Evolutionary conservation across 495 filamentous ascomycete genomes (phyloP).

Genomic region (Aspergillus sclerotioniger): DNA sequence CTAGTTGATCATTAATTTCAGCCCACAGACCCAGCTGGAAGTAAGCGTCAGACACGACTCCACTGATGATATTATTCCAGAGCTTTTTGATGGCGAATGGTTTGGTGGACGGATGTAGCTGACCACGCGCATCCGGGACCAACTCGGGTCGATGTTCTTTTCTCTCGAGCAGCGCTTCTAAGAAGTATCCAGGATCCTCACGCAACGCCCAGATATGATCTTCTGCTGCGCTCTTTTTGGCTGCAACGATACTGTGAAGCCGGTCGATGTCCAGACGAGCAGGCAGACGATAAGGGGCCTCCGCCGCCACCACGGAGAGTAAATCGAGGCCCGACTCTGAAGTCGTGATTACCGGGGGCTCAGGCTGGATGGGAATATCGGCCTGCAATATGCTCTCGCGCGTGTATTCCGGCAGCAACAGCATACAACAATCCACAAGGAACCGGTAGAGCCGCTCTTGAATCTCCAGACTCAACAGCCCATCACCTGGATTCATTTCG

Average conservation of each 20-base stretch:
- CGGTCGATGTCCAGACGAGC: slow-evolving; percentile 36
- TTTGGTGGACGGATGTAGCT: no score
- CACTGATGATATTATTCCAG: slow-evolving; percentile 32
- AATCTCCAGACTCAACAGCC: slow-evolving; percentile 43
- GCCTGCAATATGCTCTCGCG: not conserved
- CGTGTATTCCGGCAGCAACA: slow-evolving; percentile 40
- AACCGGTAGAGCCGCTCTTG: slow-evolving; percentile 46
- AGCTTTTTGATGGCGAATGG: no score
- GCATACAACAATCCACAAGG: slow-evolving; percentile 34
- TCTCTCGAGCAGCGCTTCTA: slow-evolving; percentile 25
- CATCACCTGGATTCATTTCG: slow-evolving; percentile 39
- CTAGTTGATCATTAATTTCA: slow-evolving; percentile 27
- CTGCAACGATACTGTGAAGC: slow-evolving; percentile 37
- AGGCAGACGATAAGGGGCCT: slow-evolving; percentile 47
- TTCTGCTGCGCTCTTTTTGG: slow-evolving; percentile 35
- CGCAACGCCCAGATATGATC: slow-evolving; percentile 52
- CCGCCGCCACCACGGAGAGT: slow-evolving; percentile 32
- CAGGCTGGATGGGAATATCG: not conserved
- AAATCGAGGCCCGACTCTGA: slow-evolving; percentile 23
- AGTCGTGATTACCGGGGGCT: slow-evolving; percentile 13
- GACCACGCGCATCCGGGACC: no score
- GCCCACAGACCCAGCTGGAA: slow-evolving; percentile 25
- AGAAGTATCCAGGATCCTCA: slow-evolving; percentile 55
- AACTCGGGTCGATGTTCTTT: no score
- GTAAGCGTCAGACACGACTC: slow-evolving; percentile 29